Base-by-base conservation (phyloP, 2,329 filamentous ascomycete species). In the Diaporthe citrichinensis region DNA sequence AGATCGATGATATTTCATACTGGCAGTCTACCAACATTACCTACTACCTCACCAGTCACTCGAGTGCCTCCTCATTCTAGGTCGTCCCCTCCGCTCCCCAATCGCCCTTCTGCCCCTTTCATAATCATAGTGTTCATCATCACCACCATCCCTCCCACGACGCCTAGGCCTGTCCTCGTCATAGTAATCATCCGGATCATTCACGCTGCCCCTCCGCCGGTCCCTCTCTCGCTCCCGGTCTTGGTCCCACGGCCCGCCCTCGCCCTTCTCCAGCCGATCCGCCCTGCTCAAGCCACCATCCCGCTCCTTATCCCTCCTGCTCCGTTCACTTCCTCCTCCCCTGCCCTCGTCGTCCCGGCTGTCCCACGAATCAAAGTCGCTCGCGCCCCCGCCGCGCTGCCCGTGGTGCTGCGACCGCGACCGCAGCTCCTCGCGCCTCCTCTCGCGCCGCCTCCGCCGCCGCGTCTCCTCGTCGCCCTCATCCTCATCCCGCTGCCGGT, bases 401-500 rank as follows among this genome's bases (percentile, higher is more conserved):
- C 72, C 58, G 8, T 67, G 72, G 17, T 58, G 46, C 28, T 58
- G 46, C 28, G 65, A 55, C 49, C 72, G n/a, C 20, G 58, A 55
- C 68, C 68, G 36, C 34, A 46, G n/a, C 44, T 65, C 71, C n/a
- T 46, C 58, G 9, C 46, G 53, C 31, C 49, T 28, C 10, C 57
- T 23, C 71, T 53, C 25, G 44, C 68, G 41, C 20, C n/a, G 44
- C 23, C 67, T 23, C 72, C 71, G 10, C 28, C 74, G 65, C 41
- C 23, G 10, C 53, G 36, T 55, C 53, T 44, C 72, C 36, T 79
- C 77, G 15, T 79, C 76, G 2, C 79, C 78, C 17, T 79, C 53
- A 23, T 28, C 25, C 49, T 36, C 41, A 10, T 25, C 46, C 71
- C 71, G 25, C 71, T 65, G 25, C 34, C 73, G 58, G 28, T 34